Evolutionary conservation across 1,284 basidiomycete species (phyloP).

Genomic region (Tylopilus sp.): DNA sequence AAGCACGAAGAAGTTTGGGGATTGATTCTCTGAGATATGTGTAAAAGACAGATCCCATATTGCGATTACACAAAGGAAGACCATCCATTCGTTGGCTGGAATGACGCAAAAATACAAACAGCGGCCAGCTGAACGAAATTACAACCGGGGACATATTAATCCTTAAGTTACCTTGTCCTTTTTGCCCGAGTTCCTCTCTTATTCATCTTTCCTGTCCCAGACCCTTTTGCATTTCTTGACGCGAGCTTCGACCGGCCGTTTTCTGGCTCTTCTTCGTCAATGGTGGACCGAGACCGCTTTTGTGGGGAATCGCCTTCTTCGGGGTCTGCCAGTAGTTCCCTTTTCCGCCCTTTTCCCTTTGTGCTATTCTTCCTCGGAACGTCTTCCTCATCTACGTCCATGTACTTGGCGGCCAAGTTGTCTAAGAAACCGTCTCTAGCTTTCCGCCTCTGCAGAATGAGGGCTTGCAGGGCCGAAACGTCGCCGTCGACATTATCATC

Average conservation of each 20-base stretch:
- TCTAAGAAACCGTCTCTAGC: slow-evolving; percentile 71
- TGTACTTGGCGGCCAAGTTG: slow-evolving; percentile 78
- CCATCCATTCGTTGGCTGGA: not conserved
- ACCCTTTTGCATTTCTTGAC: slow-evolving; percentile 41
- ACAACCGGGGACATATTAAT: not conserved
- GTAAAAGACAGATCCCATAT: slow-evolving; percentile 33
- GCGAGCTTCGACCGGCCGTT: slow-evolving; percentile 58
- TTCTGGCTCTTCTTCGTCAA: slow-evolving; percentile 66
- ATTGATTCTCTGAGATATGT: slow-evolving; percentile 79
- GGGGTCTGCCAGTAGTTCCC: slow-evolving; percentile 28
- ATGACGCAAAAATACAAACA: slow-evolving; percentile 1
- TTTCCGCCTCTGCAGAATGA: slow-evolving; percentile 77
- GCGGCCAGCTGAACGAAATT: not conserved
- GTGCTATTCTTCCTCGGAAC: slow-evolving; percentile 35
- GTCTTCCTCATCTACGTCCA: slow-evolving; percentile 38
- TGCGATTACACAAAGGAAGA: slow-evolving; percentile 8
- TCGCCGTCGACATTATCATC: slow-evolving; percentile 50
- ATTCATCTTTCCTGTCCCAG: slow-evolving; percentile 30
- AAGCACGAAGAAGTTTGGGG: slow-evolving; percentile 79
- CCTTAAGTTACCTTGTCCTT: slow-evolving; percentile 28
- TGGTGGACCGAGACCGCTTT: slow-evolving; percentile 43
- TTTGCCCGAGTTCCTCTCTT: slow-evolving; percentile 30
- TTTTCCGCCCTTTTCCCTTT: slow-evolving; percentile 56
- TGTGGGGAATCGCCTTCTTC: slow-evolving; percentile 47
- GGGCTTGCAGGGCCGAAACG: slow-evolving; percentile 68